A percentile compares a stretch with the other conserved stretches of the same genome.
Conservation (phyloP, 352 stramenopile genomes). For the Achlya hypogyna region DNA sequence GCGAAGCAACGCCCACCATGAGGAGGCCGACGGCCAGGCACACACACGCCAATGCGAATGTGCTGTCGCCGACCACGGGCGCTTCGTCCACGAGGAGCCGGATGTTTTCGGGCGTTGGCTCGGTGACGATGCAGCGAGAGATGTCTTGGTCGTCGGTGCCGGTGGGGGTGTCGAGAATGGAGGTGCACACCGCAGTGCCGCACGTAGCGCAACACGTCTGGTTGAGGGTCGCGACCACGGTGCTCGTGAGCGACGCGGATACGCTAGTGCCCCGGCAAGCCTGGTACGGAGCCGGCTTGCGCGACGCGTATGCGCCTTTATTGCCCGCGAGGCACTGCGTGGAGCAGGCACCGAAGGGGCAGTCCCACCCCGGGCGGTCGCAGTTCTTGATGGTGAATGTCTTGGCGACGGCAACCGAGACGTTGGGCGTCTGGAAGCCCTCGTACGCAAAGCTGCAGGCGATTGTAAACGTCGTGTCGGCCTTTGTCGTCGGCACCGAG, state of each 20-base stretch:
- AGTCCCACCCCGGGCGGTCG: conserved; percentile 39
- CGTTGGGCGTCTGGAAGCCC: conserved; percentile 21
- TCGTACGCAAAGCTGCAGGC: conserved; percentile 49
- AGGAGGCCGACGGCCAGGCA: neutral
- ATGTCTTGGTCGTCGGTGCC: conserved; percentile 13
- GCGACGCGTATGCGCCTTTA: neutral
- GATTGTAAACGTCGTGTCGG: conserved; percentile 35
- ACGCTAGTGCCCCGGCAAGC: neutral
- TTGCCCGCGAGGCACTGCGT: conserved; percentile 1
- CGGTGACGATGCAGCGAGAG: conserved; percentile 7
- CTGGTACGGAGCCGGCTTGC: conserved; percentile 3
- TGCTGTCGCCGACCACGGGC: neutral
- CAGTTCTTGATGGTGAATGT: conserved; percentile 53
- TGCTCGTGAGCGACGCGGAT: neutral
- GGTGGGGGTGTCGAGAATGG: neutral
- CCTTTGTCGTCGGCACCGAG: conserved; percentile 29
- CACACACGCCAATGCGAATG: neutral
- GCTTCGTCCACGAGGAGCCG: neutral
- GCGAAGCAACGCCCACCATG: neutral
- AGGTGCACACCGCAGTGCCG: neutral
- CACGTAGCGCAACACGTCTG: conserved; percentile 12
- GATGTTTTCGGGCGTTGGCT: neutral
- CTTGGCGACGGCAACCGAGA: conserved; percentile 30
- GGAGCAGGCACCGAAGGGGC: conserved; percentile 30
- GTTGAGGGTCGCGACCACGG: neutral